phyloP scores from a whole-genome alignment of 495 filamentous ascomycete genomes.

The Talaromyces ruber region DNA sequence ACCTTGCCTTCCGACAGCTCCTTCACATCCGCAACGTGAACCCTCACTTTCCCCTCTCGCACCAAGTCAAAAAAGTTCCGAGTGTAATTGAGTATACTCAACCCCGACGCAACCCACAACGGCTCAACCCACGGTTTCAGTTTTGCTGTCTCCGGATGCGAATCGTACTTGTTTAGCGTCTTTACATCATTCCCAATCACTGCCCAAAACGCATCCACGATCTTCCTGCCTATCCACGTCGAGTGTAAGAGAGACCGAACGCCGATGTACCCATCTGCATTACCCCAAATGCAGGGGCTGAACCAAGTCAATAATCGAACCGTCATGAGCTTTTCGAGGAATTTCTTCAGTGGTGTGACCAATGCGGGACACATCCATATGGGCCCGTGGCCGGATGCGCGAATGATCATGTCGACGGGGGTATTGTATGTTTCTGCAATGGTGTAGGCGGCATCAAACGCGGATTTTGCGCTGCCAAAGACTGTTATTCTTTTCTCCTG shows the following conservation, averaged over 20 bases:
- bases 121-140: conserved; percentile 54
- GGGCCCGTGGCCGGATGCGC: conserved; percentile 67
- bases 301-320: conserved; percentile 59
- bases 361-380: conserved; percentile 60
- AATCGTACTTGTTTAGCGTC: conserved; percentile 46
- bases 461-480: conserved; percentile 67
- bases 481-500: conserved; percentile 41
- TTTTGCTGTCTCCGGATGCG: conserved; percentile 54
- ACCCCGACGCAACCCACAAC: conserved; percentile 54
- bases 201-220: conserved; percentile 62
- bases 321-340: conserved; percentile 57
- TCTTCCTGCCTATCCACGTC: conserved; percentile 55
- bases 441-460: conserved; percentile 66
- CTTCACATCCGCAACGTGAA: conserved; percentile 54
- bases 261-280: conserved; percentile 36
- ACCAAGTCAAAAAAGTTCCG: conserved; percentile 57
- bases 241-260: conserved; percentile 54
- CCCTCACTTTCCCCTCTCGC: conserved; percentile 44
- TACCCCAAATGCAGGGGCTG: conserved; percentile 54
- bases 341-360: conserved; percentile 51
- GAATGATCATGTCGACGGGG: conserved; percentile 70
- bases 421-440: conserved; percentile 51
- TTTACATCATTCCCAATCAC: conserved; percentile 53
- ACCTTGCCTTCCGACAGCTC: conserved; percentile 39
- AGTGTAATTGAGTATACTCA: conserved; percentile 64